Base-by-base conservation (phyloP, 306 rosid genomes). In the Dryas octopetala region DNA sequence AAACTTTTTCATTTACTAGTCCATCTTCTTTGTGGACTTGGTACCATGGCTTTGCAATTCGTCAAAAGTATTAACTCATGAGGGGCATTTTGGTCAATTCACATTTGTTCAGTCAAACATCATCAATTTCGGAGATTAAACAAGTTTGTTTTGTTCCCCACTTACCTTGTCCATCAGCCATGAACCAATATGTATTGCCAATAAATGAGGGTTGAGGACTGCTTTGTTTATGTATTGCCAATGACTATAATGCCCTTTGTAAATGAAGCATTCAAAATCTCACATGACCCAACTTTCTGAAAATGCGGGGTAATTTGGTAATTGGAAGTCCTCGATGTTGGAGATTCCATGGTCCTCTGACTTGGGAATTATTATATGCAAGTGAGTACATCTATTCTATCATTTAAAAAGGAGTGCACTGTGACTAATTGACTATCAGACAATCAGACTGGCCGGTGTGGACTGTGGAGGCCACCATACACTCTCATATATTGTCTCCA, bases 41-140 rank as follows among this genome's bases (percentile, higher is more conserved):
- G 26, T 9, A 65, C 70, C 55, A 61, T 47, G 61, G 28, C 9
- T 47, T 8, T 7, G 10, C 7, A 38, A 74, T 77, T 83, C 70
- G 83, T 87, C 95, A 85, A 85, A 85, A 63, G 74, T 68, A 66
- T 76, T 67, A 69, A 62, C 74, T 45, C 73, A 28, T 14, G 2
- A 41, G 69, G 82, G 84, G 70, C 81, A 76, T 61, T 78, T 65
- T 73, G 54, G 84, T 60, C 3, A 78, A 52, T 79, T 70, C 16
- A 2, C 28, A 52, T 7, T 59, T 32, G 2, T 2, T 32, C 38
- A 71, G 83, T 84, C 84, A 83, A 85, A 88, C 83, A 76, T 87
- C 90, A 86, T 84, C 86, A 64, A 77, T 78, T 83, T 88, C 67
- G 86, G 89, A 81, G 86, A 83, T 86, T 81, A 26, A 19, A 46